A percentile compares a stretch with the other conserved stretches of the same genome.
phyloP scores from a whole-genome alignment of 805 yeast species.

The Kuraishia hungarica region DNA sequence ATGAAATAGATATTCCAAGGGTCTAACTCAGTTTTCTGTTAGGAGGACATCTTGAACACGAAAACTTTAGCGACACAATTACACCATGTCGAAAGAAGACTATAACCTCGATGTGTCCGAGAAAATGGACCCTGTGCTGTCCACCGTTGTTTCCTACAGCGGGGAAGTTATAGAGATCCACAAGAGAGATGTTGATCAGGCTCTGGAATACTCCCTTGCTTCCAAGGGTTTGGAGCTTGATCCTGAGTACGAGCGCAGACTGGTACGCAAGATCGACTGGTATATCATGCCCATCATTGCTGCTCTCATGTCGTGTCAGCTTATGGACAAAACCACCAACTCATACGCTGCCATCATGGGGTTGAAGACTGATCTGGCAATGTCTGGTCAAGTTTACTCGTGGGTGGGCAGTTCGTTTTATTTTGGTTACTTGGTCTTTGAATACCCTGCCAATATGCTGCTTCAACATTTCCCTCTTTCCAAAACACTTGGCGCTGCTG shows the following conservation, averaged over 20 bases:
- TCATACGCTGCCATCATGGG: conserved; percentile 40
- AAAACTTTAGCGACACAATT: not conserved
- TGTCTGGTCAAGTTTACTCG: conserved; percentile 37
- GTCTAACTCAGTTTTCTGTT: not conserved
- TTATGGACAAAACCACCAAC: conserved; percentile 33
- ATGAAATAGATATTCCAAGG: not conserved
- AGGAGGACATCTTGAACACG: too few species aligned
- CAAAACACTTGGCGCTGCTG: conserved; percentile 37
- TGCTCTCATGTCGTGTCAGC: conserved; percentile 24
- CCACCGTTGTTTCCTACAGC: not conserved
- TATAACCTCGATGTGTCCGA: not conserved
- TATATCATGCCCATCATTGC: conserved; percentile 41
- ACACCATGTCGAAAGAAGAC: not conserved
- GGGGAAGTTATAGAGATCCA: not conserved
- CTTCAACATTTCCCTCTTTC: conserved; percentile 47
- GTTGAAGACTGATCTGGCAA: conserved; percentile 26
- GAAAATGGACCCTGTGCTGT: not conserved
- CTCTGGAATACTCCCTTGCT: conserved; percentile 31
- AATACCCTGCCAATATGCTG: conserved; percentile 31
- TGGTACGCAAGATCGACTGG: conserved; percentile 37
- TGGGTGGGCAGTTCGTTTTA: conserved; percentile 44
- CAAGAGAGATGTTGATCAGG: conserved; percentile 11
- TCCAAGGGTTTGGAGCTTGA: conserved; percentile 2
- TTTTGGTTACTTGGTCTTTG: conserved; percentile 37
- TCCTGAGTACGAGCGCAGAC: conserved; percentile 1